A percentile compares a stretch with the other conserved stretches of the same genome.
Conservation (phyloP, 1,139 yeast genomes). For the Pichia sp. region DNA sequence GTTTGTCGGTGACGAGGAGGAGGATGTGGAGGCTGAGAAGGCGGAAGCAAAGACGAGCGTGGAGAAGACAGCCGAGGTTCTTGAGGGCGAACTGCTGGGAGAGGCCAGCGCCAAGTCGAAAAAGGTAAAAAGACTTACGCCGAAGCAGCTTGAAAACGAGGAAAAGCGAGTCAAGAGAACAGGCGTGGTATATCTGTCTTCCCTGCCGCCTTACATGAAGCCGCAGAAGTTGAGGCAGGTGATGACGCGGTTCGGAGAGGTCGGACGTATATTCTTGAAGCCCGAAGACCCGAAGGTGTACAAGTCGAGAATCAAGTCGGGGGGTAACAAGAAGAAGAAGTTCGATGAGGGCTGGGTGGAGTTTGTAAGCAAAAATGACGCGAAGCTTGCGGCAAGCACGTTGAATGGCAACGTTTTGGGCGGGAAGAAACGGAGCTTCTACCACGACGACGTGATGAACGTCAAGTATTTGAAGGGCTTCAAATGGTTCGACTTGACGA, state of each 20-base stretch:
- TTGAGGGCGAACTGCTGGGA: background rate
- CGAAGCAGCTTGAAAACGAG: conserved; percentile 52
- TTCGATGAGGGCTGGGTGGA: conserved; percentile 98
- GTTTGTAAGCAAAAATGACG: conserved; percentile 75
- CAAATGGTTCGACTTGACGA: conserved; percentile 94
- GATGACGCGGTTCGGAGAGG: conserved; percentile 73
- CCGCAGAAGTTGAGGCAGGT: conserved; percentile 86
- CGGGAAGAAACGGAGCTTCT: conserved; percentile 88
- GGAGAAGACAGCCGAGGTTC: conserved; percentile 16
- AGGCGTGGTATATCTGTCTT: conserved; percentile 87
- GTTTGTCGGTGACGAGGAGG: conserved; percentile 16
- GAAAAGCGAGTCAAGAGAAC: conserved; percentile 61
- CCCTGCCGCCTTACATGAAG: conserved; percentile 95
- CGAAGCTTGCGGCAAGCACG: conserved; percentile 81
- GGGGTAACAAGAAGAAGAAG: conserved; percentile 89
- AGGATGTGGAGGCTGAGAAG: conserved; percentile 15
- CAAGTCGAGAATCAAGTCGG: conserved; percentile 69
- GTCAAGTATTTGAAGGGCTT: conserved; percentile 85
- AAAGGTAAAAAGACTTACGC: conserved; percentile 47
- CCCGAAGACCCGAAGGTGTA: conserved; percentile 74
- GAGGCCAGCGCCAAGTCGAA: conserved; percentile 13
- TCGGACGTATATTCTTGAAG: conserved; percentile 79
- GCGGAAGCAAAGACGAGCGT: conserved; percentile 5
- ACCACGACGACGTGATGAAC: conserved; percentile 90
- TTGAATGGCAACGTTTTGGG: conserved; percentile 87